Base-by-base conservation (phyloP, 179 eudicot genomes). In the Kewa caespitosa region DNA sequence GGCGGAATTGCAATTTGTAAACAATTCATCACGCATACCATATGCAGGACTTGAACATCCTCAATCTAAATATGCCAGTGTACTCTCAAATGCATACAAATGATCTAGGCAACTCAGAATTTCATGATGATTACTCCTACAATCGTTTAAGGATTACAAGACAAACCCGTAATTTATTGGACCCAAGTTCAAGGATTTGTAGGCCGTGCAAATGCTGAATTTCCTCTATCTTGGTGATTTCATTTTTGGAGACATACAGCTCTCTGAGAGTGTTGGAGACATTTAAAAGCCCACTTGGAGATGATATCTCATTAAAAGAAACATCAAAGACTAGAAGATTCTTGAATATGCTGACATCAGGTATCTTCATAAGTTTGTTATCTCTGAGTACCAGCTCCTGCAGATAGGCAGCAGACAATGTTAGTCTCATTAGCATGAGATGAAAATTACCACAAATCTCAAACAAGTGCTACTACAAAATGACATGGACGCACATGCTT, bases 311-410 rank as follows among this genome's bases (percentile, higher is more conserved):
- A 79, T 95, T 95, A 79, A 88, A 95, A 57, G 99, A 95, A 76
- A 95, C 91, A 85, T 95, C 99, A 84, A 95, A 95, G 63, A 95
- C 87, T 74, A 84, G 65, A 81, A 95, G 97, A 74, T 74, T 85
- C 82, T 85, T 89, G 78, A 89, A 95, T 83, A 95, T 95, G 88
- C 85, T 84, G 73, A 84, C 91, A 86, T 93, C 98, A 72, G 99
- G 99, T 80, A 95, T 85, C 75, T 82, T 91, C 82, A 72, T 86
- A 76, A 95, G 85, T 73, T 86, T 92, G 81, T 95, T 95, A 67
- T 95, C 99, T 86, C 98, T 90, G 72, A 95, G 85, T 72, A 95
- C 90, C 60, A 95, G 88, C 78, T 95, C 99, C 99, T 95, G 91
- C 81, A 81, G 25, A 64, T 61, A 61, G 12, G 81, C 30, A 84